Percentiles rank a stretch among this genome's conserved stretches.
Evolutionary conservation across 148 eudicot genomes (phyloP).

Genomic region (Cornus kousa): DNA sequence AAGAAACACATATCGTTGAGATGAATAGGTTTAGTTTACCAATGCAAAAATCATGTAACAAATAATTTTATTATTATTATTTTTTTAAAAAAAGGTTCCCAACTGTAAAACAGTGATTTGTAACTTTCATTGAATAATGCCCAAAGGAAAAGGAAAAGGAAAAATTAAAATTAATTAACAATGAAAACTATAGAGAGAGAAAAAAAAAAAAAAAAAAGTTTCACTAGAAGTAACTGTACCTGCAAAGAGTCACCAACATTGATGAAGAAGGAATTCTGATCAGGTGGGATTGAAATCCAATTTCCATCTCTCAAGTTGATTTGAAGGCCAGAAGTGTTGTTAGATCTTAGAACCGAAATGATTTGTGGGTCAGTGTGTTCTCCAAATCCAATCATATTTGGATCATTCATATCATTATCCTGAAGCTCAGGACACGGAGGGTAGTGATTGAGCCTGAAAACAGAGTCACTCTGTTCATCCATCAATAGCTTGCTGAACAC

Average conservation of each 20-base stretch:
- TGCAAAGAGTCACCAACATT: slow-evolving; percentile 62
- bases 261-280: slow-evolving; percentile 49
- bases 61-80: too few species aligned
- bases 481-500: slow-evolving; percentile 45
- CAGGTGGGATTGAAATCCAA: slow-evolving; percentile 54
- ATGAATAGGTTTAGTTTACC: background rate
- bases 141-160: too few species aligned
- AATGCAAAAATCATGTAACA: background rate
- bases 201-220: too few species aligned
- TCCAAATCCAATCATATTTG: slow-evolving; percentile 47
- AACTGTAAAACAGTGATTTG: too few species aligned
- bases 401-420: slow-evolving; percentile 19
- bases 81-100: too few species aligned
- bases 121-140: too few species aligned
- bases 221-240: slow-evolving; percentile 20
- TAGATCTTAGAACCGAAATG: slow-evolving; percentile 53
- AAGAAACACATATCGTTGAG: background rate
- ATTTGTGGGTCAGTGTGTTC: slow-evolving; percentile 64
- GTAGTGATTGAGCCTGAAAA: slow-evolving; percentile 51
- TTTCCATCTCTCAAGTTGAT: slow-evolving; percentile 35
- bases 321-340: slow-evolving; percentile 53
- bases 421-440: slow-evolving; percentile 39
- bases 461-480: slow-evolving; percentile 60
- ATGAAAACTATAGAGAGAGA: too few species aligned
- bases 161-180: too few species aligned